Base-by-base conservation (phyloP, 169 alveolate genomes). In the Cystoisospora suis region DNA sequence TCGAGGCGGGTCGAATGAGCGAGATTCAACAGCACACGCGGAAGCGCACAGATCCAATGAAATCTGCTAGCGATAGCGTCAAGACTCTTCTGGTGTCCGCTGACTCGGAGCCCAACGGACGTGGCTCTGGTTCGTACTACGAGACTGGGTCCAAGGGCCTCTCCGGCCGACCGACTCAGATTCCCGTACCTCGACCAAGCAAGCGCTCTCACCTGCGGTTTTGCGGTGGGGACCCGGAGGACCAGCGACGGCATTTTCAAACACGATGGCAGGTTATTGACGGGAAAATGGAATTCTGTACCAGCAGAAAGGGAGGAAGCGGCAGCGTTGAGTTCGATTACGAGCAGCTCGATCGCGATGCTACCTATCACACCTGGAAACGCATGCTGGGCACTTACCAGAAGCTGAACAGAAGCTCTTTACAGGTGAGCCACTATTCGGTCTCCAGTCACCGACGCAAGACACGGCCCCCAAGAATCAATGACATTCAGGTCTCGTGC, bases 261-360 rank as follows among this genome's bases (percentile, higher is more conserved):
- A 86, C 91, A n/a, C 45, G 91, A 32, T 86, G 91, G 91, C 77
- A 86, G 49, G 85, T 85, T 23, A 46, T 86, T 29, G 91, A 86
- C 53, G 91, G 91, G 34, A 61, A 69, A 38, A 86, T 86, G 91
- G 91, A 45, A 15, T 86, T 86, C 75, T 86, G 91, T 75, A 86
- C 91, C 3, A 29, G 75, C 47, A 15, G 91, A 23, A 15, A 40
- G 29, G 86, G 65, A 47, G 91, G 91, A 15, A 86, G 91, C 27
- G 91, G 86, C 32, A 65, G 80, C 7, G 91, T 86, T 4, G 91
- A 86, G 47, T 46, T 45, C 40, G 75, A 86, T 47, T 86, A 65
- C 49, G 75, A 86, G 58, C 47, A 5, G 70, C 61, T 86, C 56
- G 91, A 86, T 42, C 77, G 91, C 65, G 91, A 86, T 23, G 53